Conservation (phyloP, 2,329 filamentous ascomycete species). For the Colletotrichum abscissum region DNA sequence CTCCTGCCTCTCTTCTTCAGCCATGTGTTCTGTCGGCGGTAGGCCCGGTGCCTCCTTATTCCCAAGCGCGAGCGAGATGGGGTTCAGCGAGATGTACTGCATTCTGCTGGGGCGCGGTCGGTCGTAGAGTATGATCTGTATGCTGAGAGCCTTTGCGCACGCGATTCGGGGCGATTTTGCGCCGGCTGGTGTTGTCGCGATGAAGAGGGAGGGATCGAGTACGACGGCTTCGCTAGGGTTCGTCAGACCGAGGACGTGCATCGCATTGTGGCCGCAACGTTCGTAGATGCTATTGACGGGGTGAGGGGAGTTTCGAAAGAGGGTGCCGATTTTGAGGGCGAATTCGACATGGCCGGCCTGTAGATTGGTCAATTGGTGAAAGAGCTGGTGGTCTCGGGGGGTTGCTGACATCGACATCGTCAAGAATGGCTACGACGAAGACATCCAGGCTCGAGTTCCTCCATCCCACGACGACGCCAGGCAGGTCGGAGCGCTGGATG, state of each 20-base stretch:
- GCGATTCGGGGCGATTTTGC: slow-evolving; percentile 76
- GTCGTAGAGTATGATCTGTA: slow-evolving; percentile 92
- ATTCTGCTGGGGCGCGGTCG: slow-evolving; percentile 86
- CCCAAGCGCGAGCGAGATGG: slow-evolving; percentile 87
- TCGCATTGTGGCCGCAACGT: slow-evolving; percentile 82
- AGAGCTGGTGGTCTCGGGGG: background rate
- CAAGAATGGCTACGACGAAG: slow-evolving; percentile 88
- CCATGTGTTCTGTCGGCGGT: slow-evolving; percentile 63
- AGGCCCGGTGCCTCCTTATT: slow-evolving; percentile 67
- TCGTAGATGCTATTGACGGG: slow-evolving; percentile 84
- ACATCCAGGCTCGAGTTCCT: slow-evolving; percentile 91
- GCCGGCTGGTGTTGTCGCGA: slow-evolving; percentile 65
- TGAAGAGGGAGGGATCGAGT: slow-evolving; percentile 78
- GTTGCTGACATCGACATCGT: slow-evolving; percentile 84
- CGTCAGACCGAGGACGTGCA: slow-evolving; percentile 87
- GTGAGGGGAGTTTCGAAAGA: slow-evolving; percentile 86
- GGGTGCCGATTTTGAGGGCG: slow-evolving; percentile 83
- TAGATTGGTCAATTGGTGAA: slow-evolving; percentile 40
- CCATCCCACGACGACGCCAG: slow-evolving; percentile 95
- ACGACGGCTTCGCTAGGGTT: slow-evolving; percentile 69
- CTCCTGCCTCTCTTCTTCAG: slow-evolving; percentile 77
- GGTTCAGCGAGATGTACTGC: slow-evolving; percentile 94
- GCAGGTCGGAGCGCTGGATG: slow-evolving; percentile 75
- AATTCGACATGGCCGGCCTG: slow-evolving; percentile 85
- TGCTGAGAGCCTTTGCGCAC: slow-evolving; percentile 76